phyloP scores from a whole-genome alignment of 2,329 filamentous ascomycete genomes.

The Alternaria arborescens region DNA sequence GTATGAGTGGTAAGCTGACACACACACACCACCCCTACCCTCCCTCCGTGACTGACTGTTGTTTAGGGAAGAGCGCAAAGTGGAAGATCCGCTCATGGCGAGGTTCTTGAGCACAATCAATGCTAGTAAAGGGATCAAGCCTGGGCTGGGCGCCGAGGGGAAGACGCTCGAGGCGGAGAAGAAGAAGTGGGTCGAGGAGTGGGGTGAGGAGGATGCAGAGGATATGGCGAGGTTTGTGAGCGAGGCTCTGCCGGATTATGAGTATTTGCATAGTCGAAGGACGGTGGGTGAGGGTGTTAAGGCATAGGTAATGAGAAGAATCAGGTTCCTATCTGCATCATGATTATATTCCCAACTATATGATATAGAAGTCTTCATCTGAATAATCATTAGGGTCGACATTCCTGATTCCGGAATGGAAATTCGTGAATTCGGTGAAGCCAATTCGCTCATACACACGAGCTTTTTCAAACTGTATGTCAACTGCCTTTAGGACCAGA shows the following conservation, averaged over 20 bases:
- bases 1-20: slow-evolving; percentile 18
- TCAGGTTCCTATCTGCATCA: accelerated
- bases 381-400: too few relatives aligned
- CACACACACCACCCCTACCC: too few relatives aligned
- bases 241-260: slow-evolving; percentile 23
- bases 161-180: slow-evolving; percentile 19
- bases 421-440: too few relatives aligned
- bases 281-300: background rate
- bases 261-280: slow-evolving; percentile 14
- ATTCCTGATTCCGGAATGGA: too few relatives aligned
- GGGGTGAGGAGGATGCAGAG: slow-evolving; percentile 15
- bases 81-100: slow-evolving; percentile 9
- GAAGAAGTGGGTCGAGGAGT: slow-evolving; percentile 23
- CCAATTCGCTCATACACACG: too few relatives aligned
- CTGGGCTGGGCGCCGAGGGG: slow-evolving; percentile 11
- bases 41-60: too few relatives aligned
- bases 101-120: slow-evolving; percentile 18
- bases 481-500: too few relatives aligned
- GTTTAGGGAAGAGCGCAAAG: slow-evolving; percentile 7
- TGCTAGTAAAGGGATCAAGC: slow-evolving; percentile 17
- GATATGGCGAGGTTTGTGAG: slow-evolving; percentile 14
- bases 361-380: too few relatives aligned
- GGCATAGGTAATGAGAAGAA: background rate
- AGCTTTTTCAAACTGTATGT: too few relatives aligned
- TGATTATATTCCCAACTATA: too few relatives aligned